These are phyloP conservation scores for Haplosporangium sp. DNA, from an alignment of 371 early-diverging fungal genomes.

Conservation along the genomic window DNA sequence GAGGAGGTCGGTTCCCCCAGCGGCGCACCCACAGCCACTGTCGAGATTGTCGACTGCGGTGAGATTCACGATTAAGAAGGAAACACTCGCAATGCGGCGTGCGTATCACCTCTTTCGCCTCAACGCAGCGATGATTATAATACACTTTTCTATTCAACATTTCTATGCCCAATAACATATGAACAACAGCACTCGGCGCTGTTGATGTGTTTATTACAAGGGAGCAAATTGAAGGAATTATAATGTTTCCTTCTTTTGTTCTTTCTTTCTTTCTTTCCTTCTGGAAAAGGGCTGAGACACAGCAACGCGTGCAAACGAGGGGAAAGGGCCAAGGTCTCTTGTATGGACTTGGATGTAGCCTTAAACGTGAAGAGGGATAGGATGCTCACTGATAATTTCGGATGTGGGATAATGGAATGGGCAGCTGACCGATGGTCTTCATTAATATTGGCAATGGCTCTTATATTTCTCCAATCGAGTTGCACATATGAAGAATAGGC, in stretches of 20 bases:
- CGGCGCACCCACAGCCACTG: slow-evolving; percentile 73
- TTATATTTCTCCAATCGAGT: not conserved
- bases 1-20: slow-evolving; percentile 78
- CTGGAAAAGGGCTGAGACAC: slow-evolving; percentile 20
- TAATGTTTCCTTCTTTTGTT: too few species aligned
- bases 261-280: not conserved
- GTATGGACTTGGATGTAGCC: too few species aligned
- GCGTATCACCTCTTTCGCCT: too few species aligned
- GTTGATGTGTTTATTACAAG: too few species aligned
- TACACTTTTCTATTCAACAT: not conserved
- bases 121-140: not conserved
- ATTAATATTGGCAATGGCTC: too few species aligned
- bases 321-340: not conserved
- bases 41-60: slow-evolving; percentile 86
- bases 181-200: too few species aligned
- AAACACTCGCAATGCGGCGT: too few species aligned
- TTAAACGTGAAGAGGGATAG: too few species aligned
- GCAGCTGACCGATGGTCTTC: not conserved
- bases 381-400: not conserved
- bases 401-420: slow-evolving; percentile 1
- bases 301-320: slow-evolving; percentile 1
- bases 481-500: too few species aligned
- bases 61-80: slow-evolving; percentile 64
- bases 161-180: too few species aligned
- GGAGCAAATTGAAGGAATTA: too few species aligned